Evolutionary conservation across 805 yeast genomes (phyloP), one percentile per base, ranked within the genome.

Genomic region (Ogataea chonburiensis): DNA sequence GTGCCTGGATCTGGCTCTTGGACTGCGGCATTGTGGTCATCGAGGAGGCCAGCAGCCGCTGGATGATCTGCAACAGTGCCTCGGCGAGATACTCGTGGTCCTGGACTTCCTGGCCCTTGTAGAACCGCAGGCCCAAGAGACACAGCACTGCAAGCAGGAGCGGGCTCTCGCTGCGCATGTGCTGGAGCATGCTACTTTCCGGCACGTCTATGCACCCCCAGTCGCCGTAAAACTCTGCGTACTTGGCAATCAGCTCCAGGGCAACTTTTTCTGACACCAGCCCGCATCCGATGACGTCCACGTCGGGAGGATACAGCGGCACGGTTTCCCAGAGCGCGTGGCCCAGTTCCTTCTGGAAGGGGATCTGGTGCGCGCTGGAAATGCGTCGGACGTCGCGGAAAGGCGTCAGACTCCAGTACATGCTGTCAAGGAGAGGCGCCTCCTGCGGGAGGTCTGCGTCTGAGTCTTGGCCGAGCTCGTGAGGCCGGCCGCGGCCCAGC

Each of bases 71-170:
- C 35, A 77, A 52, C 42, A 78, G 47, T 34, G 60, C 53, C 35
- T 69, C 14, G 62, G 62, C 20, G 58, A 50, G 26, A n/a, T 14
- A 51, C 56, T 59, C 53, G 54, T 56, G 47, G 56, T 50, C 49
- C 7, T 22, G 22, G 18, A 15, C 22, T 5, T 27, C 20, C 9
- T 13, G 13, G 8, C 22, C 41, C 15, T 45, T 38, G 31, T 56
- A 47, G 47, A 70, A 79, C 15, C 86, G 58, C 24, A 79, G 54
- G 0, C 82, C 73, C 5, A 81, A 63, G 18, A 77, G 66, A 52
- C 86, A 77, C 46, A 83, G 75, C 0, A 79, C 68, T 4, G 83
- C 73, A 8, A 82, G 58, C n/a, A 83, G 61, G 24, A 83, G 60
- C 1, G 87, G 73, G 5, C 81, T 73, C 14, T 71, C 65, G 9